phyloP scores from a whole-genome alignment of 179 eudicot species.

The Carnegiea gigantea region DNA sequence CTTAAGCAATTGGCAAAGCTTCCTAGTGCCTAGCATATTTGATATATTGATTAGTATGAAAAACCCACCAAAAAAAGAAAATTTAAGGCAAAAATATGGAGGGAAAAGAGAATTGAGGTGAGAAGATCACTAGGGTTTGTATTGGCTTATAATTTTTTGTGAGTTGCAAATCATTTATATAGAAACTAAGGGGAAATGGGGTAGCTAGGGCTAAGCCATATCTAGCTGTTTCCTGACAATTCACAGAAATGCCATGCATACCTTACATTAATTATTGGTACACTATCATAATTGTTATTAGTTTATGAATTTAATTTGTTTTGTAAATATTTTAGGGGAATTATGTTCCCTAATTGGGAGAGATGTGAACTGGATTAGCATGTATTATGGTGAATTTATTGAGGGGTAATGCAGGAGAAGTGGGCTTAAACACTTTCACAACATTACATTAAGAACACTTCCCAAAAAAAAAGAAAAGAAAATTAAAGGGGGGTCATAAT shows the following conservation, averaged over 20 bases:
- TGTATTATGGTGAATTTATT: not conserved
- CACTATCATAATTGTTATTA: not conserved
- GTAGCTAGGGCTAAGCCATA: slow-evolving; percentile 3
- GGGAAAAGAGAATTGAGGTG: not conserved
- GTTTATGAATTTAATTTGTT: not conserved
- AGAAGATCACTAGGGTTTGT: not conserved
- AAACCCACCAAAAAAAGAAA: not conserved
- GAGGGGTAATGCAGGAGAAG: not conserved
- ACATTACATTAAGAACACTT: not conserved
- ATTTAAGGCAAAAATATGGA: not conserved
- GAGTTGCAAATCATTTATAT: slow-evolving; percentile 20
- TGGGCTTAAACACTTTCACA: not conserved
- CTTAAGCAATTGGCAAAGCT: slow-evolving; percentile 25
- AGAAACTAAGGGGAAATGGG: not conserved
- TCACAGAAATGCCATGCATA: not conserved
- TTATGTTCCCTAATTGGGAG: slow-evolving; percentile 10
- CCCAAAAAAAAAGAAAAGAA: not conserved
- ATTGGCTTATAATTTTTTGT: not conserved
- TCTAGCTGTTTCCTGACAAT: slow-evolving; percentile 30
- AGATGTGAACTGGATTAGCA: slow-evolving; percentile 24
- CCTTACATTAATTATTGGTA: slow-evolving; percentile 5
- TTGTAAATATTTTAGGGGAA: slow-evolving; percentile 1
- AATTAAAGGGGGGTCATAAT: not conserved
- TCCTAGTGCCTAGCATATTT: slow-evolving; percentile 33
- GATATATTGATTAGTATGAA: not conserved